A percentile compares a stretch with the other conserved stretches of the same genome.
These are phyloP conservation scores for Globisporangium cystogenes DNA, from an alignment of 352 stramenopile genomes.

Conservation along the genomic window DNA sequence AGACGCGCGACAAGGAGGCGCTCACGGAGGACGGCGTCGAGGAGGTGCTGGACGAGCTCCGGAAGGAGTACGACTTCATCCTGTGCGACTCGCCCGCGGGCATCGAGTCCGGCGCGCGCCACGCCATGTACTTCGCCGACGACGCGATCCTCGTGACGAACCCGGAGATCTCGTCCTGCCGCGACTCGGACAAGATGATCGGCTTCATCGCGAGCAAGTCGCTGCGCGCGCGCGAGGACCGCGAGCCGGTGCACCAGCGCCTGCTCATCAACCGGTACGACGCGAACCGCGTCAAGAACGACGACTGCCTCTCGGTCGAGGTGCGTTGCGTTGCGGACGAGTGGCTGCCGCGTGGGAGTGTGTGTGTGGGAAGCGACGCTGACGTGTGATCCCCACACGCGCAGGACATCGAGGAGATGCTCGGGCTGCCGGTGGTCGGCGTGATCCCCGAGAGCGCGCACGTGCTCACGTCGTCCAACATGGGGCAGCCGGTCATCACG, in stretches of 20 bases:
- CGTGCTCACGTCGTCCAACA: constrained; percentile 91
- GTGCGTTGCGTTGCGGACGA: too few relatives aligned
- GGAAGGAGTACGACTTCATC: constrained; percentile 86
- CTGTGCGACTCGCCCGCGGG: constrained; percentile 88
- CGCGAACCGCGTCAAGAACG: constrained; percentile 81
- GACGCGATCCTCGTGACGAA: constrained; percentile 94
- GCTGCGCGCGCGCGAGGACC: constrained; percentile 72
- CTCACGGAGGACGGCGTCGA: constrained; percentile 88
- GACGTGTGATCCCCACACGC: too few relatives aligned
- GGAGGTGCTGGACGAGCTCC: constrained; percentile 77
- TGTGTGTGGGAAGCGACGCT: too few relatives aligned
- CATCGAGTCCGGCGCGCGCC: constrained; percentile 86
- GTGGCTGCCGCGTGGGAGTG: too few relatives aligned
- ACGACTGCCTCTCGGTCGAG: constrained; percentile 87
- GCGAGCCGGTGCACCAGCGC: constrained; percentile 69
- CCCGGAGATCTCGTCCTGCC: constrained; percentile 89
- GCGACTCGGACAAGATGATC: constrained; percentile 95
- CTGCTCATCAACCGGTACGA: constrained; percentile 92
- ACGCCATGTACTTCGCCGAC: constrained; percentile 93
- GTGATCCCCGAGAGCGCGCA: constrained; percentile 89
- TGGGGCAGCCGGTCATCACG: constrained; percentile 90
- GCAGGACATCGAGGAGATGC: constrained; percentile 90
- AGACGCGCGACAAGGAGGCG: constrained; percentile 89
- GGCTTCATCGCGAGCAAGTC: constrained; percentile 91
- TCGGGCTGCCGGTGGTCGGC: constrained; percentile 85